These are phyloP conservation scores for Fallopia convolvulus DNA, from an alignment of 148 eudicot species.

Conservation along the genomic window DNA sequence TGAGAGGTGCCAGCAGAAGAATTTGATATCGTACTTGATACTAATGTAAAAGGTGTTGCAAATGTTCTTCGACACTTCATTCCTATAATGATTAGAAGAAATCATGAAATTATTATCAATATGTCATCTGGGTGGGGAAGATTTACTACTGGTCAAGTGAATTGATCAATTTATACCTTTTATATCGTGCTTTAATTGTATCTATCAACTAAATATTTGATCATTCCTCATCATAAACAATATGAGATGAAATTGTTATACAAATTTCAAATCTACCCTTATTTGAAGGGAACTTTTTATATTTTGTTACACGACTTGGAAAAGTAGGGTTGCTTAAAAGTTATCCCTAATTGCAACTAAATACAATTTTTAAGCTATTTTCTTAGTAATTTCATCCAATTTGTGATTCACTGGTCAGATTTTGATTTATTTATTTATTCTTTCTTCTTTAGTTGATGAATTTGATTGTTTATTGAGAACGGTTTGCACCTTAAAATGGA, in stretches of 20 bases:
- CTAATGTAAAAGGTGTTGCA: constrained; percentile 78
- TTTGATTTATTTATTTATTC: background rate
- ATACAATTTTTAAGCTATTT: background rate
- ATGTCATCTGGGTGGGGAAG: constrained; percentile 99
- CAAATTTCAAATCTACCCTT: background rate
- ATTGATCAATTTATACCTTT: background rate
- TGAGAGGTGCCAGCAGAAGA: constrained; percentile 98
- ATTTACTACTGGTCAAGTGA: constrained; percentile 91
- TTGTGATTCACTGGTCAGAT: background rate
- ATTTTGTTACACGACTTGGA: background rate
- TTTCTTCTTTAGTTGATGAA: background rate
- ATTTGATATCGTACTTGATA: constrained; percentile 81
- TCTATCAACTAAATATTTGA: background rate
- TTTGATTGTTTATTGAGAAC: background rate
- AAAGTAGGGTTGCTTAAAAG: background rate
- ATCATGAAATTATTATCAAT: constrained; percentile 84
- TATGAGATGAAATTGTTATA: background rate
- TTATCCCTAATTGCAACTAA: background rate
- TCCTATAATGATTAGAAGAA: constrained; percentile 76
- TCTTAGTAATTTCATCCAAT: background rate
- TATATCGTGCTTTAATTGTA: background rate
- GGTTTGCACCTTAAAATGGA: constrained; percentile 94
- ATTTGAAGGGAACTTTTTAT: background rate
- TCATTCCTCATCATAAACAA: background rate
- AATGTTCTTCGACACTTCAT: constrained; percentile 83